These are phyloP conservation scores for Anisogramma anomala DNA, from an alignment of 2,329 filamentous ascomycete genomes.

Conservation along the genomic window DNA sequence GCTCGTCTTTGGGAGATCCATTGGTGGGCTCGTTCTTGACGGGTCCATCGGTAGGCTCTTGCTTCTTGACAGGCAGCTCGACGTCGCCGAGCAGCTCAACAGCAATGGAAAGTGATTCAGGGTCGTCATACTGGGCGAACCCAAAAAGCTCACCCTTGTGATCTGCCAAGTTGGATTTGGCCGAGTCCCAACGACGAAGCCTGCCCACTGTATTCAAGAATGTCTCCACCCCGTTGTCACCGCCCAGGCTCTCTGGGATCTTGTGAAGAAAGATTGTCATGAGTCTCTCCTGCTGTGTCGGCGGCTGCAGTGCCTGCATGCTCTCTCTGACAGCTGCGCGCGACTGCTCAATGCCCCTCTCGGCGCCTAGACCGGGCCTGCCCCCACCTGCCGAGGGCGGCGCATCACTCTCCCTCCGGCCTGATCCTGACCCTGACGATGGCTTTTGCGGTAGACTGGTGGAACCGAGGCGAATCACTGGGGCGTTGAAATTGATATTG, in stretches of 20 bases:
- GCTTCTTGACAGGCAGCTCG: slow-evolving; percentile 68
- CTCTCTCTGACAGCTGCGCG: slow-evolving; percentile 56
- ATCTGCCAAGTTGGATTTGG: slow-evolving; percentile 46
- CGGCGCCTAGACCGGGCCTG: slow-evolving; percentile 45
- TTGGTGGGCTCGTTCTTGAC: slow-evolving; percentile 22
- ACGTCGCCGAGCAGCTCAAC: slow-evolving; percentile 75
- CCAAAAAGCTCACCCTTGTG: slow-evolving; percentile 80
- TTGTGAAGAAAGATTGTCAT: slow-evolving; percentile 84
- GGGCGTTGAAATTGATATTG: slow-evolving; percentile 96
- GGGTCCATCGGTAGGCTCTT: slow-evolving; percentile 38
- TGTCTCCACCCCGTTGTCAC: slow-evolving; percentile 67
- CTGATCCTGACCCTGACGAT: slow-evolving; percentile 26
- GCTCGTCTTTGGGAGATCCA: slow-evolving; percentile 17
- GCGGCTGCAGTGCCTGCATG: slow-evolving; percentile 63
- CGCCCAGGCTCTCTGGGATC: slow-evolving; percentile 66
- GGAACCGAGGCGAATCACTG: slow-evolving; percentile 86
- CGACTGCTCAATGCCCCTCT: slow-evolving; percentile 54
- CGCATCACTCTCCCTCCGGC: slow-evolving; percentile 36
- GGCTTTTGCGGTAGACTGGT: slow-evolving; percentile 49
- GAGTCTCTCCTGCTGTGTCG: slow-evolving; percentile 80
- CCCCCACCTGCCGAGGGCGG: slow-evolving; percentile 26
- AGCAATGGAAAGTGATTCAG: slow-evolving; percentile 74
- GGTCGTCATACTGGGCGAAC: slow-evolving; percentile 91
- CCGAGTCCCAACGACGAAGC: slow-evolving; percentile 75
- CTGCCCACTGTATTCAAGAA: slow-evolving; percentile 67